These are phyloP conservation scores for Passiflora organensis DNA, from an alignment of 345 rosid species.

Conservation along the genomic window DNA sequence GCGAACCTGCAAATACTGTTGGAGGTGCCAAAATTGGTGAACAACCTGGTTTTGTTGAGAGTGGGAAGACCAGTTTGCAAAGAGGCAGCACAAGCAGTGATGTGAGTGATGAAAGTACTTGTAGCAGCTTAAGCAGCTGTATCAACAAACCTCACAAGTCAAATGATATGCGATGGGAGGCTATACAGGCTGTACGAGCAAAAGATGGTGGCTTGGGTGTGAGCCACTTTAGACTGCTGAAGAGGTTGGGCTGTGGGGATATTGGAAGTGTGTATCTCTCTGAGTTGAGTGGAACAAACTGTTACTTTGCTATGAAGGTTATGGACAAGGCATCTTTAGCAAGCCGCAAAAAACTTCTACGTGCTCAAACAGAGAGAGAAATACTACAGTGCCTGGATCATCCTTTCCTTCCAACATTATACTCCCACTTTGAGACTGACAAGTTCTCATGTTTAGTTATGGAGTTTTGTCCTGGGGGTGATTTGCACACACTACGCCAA, in stretches of 20 bases:
- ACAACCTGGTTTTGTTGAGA: constrained; percentile 38
- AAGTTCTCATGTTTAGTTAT: constrained; percentile 81
- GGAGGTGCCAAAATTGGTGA: constrained; percentile 41
- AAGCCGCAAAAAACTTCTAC: constrained; percentile 68
- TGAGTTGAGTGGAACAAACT: constrained; percentile 58
- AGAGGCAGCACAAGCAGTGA: constrained; percentile 76
- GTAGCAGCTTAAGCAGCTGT: constrained; percentile 59
- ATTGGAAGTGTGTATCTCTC: constrained; percentile 79
- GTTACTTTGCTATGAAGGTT: constrained; percentile 75
- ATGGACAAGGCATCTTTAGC: constrained; percentile 73
- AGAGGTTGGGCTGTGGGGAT: constrained; percentile 76
- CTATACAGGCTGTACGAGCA: constrained; percentile 63
- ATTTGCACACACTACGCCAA: constrained; percentile 75
- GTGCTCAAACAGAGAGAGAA: constrained; percentile 84
- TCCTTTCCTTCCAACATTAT: constrained; percentile 76
- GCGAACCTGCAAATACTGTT: constrained; percentile 34
- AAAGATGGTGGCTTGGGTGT: constrained; percentile 64
- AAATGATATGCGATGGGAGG: constrained; percentile 74
- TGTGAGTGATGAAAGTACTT: constrained; percentile 65
- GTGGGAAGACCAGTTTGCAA: constrained; percentile 46
- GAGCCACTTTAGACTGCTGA: constrained; percentile 70
- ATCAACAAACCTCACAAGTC: constrained; percentile 76
- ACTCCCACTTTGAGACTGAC: constrained; percentile 75
- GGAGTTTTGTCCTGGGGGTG: constrained; percentile 93
- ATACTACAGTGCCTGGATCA: constrained; percentile 71